A percentile compares a stretch with the other conserved stretches of the same genome.
These are phyloP conservation scores for Scheffersomyces titani DNA, from an alignment of 1,139 yeast species.

Conservation along the genomic window DNA sequence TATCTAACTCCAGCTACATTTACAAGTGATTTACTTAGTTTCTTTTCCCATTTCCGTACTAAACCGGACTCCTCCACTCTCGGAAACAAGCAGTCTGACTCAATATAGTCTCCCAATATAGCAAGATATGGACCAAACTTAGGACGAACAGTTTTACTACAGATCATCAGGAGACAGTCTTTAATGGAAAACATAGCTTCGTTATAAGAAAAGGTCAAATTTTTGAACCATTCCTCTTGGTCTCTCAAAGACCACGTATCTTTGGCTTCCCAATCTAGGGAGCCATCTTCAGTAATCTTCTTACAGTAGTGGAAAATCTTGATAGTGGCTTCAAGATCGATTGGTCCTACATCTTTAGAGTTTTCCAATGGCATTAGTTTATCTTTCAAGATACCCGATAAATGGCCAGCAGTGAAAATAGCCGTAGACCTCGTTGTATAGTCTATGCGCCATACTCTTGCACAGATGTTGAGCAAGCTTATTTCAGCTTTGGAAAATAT, in stretches of 20 bases:
- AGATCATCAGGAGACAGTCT: constrained; percentile 46
- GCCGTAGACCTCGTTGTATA: constrained; percentile 53
- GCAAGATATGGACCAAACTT: constrained; percentile 58
- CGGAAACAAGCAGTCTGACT: constrained; percentile 47
- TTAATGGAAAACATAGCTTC: constrained; percentile 51
- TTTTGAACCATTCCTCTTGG: constrained; percentile 52
- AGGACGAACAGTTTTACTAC: constrained; percentile 53
- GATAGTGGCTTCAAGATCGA: constrained; percentile 29
- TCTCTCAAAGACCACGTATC: constrained; percentile 51
- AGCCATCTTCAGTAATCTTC: constrained; percentile 32
- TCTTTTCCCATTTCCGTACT: constrained; percentile 53
- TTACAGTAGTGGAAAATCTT: constrained; percentile 31
- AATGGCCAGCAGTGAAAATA: constrained; percentile 55
- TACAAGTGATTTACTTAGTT: constrained; percentile 48
- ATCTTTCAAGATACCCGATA: constrained; percentile 38
- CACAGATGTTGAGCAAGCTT: constrained; percentile 45
- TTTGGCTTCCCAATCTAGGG: constrained; percentile 37
- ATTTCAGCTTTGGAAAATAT: constrained; percentile 40
- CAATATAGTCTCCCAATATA: constrained; percentile 54
- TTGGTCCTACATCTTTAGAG: constrained; percentile 30
- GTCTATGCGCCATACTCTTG: constrained; percentile 64
- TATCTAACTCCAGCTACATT: constrained; percentile 61
- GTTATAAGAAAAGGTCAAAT: constrained; percentile 49
- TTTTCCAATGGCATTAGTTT: constrained; percentile 23
- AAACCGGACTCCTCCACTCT: constrained; percentile 38